phyloP scores from a whole-genome alignment of 2,329 filamentous ascomycete species.

The Drechslerella coelobrocha region DNA sequence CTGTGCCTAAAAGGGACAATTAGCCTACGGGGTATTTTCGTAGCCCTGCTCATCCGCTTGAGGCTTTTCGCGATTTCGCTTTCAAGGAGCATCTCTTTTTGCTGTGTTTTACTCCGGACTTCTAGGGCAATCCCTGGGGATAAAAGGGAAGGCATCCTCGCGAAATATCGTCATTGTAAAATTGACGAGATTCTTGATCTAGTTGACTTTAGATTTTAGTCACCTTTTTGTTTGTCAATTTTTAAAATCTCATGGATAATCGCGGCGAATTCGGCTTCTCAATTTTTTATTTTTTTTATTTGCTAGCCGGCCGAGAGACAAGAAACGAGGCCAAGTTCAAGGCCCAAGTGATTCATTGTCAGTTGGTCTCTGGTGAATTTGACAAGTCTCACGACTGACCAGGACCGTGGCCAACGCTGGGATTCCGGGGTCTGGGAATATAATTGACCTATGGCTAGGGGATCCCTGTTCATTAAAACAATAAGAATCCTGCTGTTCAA shows the following conservation, averaged over 20 bases:
- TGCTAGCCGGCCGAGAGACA: constrained; percentile 1
- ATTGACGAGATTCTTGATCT: constrained; percentile 24
- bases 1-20: constrained; percentile 28
- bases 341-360: constrained; percentile 9
- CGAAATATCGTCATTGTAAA: constrained; percentile 36
- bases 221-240: neutral
- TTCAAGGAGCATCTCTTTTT: constrained; percentile 17
- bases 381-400: constrained; percentile 49
- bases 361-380: constrained; percentile 12
- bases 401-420: constrained; percentile 26
- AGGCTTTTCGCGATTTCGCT: constrained; percentile 11
- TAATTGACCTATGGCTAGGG: constrained; percentile 5
- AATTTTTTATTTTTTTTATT: too few species aligned
- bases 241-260: too few species aligned
- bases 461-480: neutral
- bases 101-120: neutral
- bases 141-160: neutral
- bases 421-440: constrained; percentile 5
- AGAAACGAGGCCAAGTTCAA: constrained; percentile 22
- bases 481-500: neutral
- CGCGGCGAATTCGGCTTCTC: neutral
- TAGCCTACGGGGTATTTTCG: constrained; percentile 40
- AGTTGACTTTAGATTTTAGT: neutral
- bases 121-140: constrained; percentile 26
- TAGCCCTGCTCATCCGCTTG: neutral